These are phyloP conservation scores for Haberlea rhodopensis DNA, from an alignment of 257 asterid species.

Conservation along the genomic window DNA sequence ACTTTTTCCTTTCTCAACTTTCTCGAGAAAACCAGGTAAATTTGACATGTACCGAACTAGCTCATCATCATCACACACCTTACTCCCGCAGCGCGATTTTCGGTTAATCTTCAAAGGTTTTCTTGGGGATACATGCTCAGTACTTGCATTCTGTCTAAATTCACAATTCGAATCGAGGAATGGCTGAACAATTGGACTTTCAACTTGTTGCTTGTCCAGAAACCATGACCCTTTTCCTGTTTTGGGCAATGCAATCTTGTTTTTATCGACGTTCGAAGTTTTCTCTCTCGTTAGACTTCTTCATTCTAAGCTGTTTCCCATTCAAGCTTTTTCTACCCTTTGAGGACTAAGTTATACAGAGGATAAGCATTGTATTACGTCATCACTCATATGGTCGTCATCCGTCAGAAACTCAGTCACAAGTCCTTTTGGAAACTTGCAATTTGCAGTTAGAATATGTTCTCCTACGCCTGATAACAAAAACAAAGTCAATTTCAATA, in stretches of 20 bases:
- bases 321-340: constrained; percentile 32
- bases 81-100: constrained; percentile 32
- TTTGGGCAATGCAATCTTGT: constrained; percentile 30
- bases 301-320: constrained; percentile 39
- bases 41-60: constrained; percentile 90
- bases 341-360: constrained; percentile 32
- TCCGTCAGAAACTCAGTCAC: constrained; percentile 24
- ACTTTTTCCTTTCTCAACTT: constrained; percentile 51
- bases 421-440: constrained; percentile 20
- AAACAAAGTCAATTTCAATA: constrained; percentile 19
- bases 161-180: constrained; percentile 32
- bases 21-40: constrained; percentile 79
- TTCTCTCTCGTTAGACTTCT: constrained; percentile 29
- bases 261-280: constrained; percentile 28
- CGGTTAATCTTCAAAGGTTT: constrained; percentile 34
- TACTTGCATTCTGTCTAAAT: constrained; percentile 27
- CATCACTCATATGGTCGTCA: constrained; percentile 20
- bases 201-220: constrained; percentile 32
- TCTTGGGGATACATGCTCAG: constrained; percentile 33
- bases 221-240: constrained; percentile 24
- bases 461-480: constrained; percentile 32
- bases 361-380: constrained; percentile 33
- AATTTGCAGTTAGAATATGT: constrained; percentile 13
- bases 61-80: constrained; percentile 54
- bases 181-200: constrained; percentile 44